phyloP scores from a whole-genome alignment of 495 filamentous ascomycete species.

The Annulohypoxylon bovei region DNA sequence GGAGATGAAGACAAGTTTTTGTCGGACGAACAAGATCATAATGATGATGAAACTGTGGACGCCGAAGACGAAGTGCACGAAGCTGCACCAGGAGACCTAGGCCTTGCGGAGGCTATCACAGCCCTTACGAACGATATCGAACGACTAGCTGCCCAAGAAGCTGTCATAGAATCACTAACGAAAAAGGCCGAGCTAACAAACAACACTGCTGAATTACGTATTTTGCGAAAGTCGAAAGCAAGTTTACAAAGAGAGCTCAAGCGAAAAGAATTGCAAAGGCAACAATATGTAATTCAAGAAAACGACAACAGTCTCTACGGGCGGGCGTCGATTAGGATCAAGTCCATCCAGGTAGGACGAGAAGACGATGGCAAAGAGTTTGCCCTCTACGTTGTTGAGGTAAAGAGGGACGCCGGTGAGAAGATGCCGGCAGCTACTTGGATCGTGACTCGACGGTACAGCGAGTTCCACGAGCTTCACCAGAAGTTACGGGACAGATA shows the following conservation, averaged over 20 bases:
- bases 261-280: conserved; percentile 93
- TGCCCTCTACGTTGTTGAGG: conserved; percentile 92
- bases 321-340: conserved; percentile 86
- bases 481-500: conserved; percentile 86
- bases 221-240: conserved; percentile 91
- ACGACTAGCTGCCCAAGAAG: conserved; percentile 85
- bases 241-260: conserved; percentile 92
- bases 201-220: conserved; percentile 91
- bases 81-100: conserved; percentile 94
- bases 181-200: conserved; percentile 97
- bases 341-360: conserved; percentile 87
- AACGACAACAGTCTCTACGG: conserved; percentile 98
- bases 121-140: conserved; percentile 88
- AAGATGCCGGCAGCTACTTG: conserved; percentile 87
- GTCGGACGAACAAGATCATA: conserved; percentile 83
- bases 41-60: conserved; percentile 67
- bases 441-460: conserved; percentile 85
- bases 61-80: conserved; percentile 88
- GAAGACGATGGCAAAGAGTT: conserved; percentile 95
- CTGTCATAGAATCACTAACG: conserved; percentile 88
- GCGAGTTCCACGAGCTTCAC: conserved; percentile 96
- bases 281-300: conserved; percentile 97
- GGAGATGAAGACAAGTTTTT: conserved; percentile 87
- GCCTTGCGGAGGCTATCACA: conserved; percentile 90
- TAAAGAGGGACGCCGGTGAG: conserved; percentile 86